Evolutionary conservation across 2,329 filamentous ascomycete species (phyloP), one percentile per base, ranked within the genome.

Genomic region (Raffaelea albimanens): DNA sequence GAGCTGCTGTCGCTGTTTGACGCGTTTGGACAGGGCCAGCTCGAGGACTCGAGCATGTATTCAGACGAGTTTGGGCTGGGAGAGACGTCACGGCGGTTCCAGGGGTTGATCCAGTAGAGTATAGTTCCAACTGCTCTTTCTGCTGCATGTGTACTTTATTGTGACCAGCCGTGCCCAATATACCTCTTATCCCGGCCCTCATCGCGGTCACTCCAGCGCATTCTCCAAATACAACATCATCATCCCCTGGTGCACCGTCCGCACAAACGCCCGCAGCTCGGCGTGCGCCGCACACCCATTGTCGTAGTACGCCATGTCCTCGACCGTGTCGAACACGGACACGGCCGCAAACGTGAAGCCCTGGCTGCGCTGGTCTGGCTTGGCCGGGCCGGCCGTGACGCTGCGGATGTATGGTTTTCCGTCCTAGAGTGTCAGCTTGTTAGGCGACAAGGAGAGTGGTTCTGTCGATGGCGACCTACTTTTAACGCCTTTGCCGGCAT

Each of bases 251-350:
- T 64, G 55, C 4, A 61, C 56, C 2, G 48, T 52, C 56, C 60
- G 63, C 0, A 63, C 63, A 43, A 63, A 59, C 0, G 38, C 45
- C 48, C 59, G 63, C 10, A 67, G 50, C 29, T 63, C 57, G 1
- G 55, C 53, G 29, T 66, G 64, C 0, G 61, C 61, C 0, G 54
- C 50, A 36, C 63, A 66, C 33, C 61, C 67, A 2, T 67, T 68
- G 54, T 83, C 80, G 57, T 82, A 83, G 56, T 73, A 83, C 16
- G 72, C 65, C 69, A 83, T 77, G 47, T 82, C 80, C 3, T 76
- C 76, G 20, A 71, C 54, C 1, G 69, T 76, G 2, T 67, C 66
- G 52, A 83, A 83, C 0, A 70, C 70, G 2, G 75, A 78, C 44
- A 76, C 69, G 0, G 73, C 75, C 1, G 72, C 68, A 36, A 83